Evolutionary conservation across 306 rosid genomes (phyloP).

Genomic region (Pyrus betulifolia): DNA sequence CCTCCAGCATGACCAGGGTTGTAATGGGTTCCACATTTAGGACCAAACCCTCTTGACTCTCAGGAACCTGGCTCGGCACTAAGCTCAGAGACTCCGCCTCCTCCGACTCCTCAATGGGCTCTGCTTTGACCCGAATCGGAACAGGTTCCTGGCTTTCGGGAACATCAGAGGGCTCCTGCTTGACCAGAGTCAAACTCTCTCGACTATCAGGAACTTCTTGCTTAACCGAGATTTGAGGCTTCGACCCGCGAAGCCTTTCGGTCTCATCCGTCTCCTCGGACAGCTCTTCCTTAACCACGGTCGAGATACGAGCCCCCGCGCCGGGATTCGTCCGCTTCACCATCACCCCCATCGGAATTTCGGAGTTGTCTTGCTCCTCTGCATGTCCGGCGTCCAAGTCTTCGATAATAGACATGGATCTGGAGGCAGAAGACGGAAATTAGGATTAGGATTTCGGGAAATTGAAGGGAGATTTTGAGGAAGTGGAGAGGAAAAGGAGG

Average conservation of each 20-base stretch:
- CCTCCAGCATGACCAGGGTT: not conserved
- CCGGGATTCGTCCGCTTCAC: conserved; percentile 42
- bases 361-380: not conserved
- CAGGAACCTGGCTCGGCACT: not conserved
- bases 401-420: not conserved
- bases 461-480: not conserved
- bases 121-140: not conserved
- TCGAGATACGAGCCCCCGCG: conserved; percentile 43
- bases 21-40: not conserved
- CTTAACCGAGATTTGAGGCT: not conserved
- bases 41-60: not conserved
- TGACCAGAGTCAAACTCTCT: not conserved
- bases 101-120: not conserved
- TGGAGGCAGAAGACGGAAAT: not conserved
- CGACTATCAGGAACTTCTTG: not conserved
- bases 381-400: not conserved
- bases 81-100: not conserved
- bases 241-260: not conserved
- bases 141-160: not conserved
- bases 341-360: conserved; percentile 3
- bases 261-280: not conserved
- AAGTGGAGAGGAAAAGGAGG: not conserved
- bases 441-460: not conserved
- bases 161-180: not conserved
- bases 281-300: conserved; percentile 9